Percentiles rank a stretch among this genome's conserved stretches.
Conservation (phyloP, 1,284 basidiomycete species). For the Cryptococcus sp. region DNA sequence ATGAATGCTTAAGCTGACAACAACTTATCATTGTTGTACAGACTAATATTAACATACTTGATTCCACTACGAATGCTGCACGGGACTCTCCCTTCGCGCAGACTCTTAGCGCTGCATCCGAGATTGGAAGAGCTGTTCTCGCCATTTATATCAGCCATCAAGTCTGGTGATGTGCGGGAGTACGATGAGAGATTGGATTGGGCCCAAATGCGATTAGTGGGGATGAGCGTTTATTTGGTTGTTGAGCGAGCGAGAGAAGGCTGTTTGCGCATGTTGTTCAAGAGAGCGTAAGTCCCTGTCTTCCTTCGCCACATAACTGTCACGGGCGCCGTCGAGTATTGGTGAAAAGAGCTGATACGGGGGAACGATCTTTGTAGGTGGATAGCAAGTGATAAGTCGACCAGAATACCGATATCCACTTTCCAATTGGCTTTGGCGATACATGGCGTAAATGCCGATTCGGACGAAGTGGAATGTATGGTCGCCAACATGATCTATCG, state of each 20-base stretch:
- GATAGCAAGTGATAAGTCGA: constrained; percentile 69
- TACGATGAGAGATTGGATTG: constrained; percentile 76
- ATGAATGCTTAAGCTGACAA: neutral
- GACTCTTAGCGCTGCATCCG: constrained; percentile 70
- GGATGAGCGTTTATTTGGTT: constrained; percentile 79
- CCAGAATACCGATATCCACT: constrained; percentile 72
- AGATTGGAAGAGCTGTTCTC: constrained; percentile 70
- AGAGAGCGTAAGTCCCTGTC: constrained; percentile 67
- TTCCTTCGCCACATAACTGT: too few relatives aligned
- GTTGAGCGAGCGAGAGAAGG: constrained; percentile 85
- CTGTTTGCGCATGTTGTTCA: constrained; percentile 80
- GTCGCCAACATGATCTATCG: constrained; percentile 92
- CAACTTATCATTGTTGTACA: constrained; percentile 39
- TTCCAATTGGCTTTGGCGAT: constrained; percentile 72
- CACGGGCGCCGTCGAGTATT: neutral
- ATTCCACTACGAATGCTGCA: constrained; percentile 83
- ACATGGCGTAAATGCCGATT: constrained; percentile 59
- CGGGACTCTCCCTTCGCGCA: constrained; percentile 74
- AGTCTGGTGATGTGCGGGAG: constrained; percentile 70
- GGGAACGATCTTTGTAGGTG: constrained; percentile 60
- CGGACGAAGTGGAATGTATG: constrained; percentile 89
- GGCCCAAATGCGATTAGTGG: constrained; percentile 69
- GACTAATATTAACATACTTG: constrained; percentile 85
- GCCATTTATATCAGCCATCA: constrained; percentile 78
- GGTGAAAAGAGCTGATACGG: neutral